Conservation (phyloP, 495 filamentous ascomycete species). For the Xylaria castorea region DNA sequence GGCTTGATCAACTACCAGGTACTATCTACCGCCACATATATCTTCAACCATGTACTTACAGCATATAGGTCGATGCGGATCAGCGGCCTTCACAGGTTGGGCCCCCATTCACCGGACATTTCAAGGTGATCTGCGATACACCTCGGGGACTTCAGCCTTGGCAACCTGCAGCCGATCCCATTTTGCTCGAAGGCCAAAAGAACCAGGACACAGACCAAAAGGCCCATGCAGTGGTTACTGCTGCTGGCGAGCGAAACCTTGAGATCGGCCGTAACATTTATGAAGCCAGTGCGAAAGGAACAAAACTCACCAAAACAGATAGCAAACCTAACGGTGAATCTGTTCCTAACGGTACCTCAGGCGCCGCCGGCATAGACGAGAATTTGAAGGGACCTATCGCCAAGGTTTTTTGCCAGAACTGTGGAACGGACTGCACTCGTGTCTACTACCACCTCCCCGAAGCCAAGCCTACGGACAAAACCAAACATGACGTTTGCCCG, state of each 20-base stretch:
- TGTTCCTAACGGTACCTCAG: slow-evolving; percentile 63
- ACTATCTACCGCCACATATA: slow-evolving; percentile 30
- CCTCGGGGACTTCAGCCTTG: slow-evolving; percentile 93
- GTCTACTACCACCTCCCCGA: slow-evolving; percentile 85
- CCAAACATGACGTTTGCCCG: slow-evolving; percentile 85
- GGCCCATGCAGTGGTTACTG: slow-evolving; percentile 63
- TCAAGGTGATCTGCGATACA: slow-evolving; percentile 91
- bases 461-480: slow-evolving; percentile 62
- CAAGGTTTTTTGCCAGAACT: slow-evolving; percentile 81
- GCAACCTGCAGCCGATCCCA: slow-evolving; percentile 82
- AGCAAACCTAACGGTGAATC: slow-evolving; percentile 75
- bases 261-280: slow-evolving; percentile 95
- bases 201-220: slow-evolving; percentile 80
- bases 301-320: slow-evolving; percentile 64
- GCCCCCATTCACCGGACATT: slow-evolving; percentile 96
- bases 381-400: slow-evolving; percentile 62
- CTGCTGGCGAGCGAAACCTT: slow-evolving; percentile 83
- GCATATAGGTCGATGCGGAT: slow-evolving; percentile 85
- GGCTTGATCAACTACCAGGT: slow-evolving; percentile 99
- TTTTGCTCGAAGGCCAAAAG: slow-evolving; percentile 68
- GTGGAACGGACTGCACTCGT: slow-evolving; percentile 90
- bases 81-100: slow-evolving; percentile 93
- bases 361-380: slow-evolving; percentile 55
- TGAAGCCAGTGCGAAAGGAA: slow-evolving; percentile 87
- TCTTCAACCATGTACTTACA: slow-evolving; percentile 36